Conservation (phyloP, 441 rosid species). For the Gossypium armourianum region DNA sequence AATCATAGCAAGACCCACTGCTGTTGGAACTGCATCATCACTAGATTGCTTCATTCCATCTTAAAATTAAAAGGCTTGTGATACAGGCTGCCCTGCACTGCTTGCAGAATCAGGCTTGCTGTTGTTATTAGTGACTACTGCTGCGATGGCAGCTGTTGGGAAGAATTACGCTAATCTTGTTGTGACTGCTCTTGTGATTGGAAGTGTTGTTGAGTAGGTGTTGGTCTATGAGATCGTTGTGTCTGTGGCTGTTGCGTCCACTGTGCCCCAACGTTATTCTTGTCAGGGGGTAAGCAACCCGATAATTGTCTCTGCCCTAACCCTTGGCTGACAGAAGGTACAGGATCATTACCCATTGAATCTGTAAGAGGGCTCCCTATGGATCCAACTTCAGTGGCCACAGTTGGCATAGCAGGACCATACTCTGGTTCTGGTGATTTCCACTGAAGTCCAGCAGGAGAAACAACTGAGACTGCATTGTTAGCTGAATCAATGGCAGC, state of each 20-base stretch:
- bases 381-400: slow-evolving; percentile 34
- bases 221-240: slow-evolving; percentile 31
- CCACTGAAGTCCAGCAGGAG: slow-evolving; percentile 30
- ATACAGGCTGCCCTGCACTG: slow-evolving; percentile 49
- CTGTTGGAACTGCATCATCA: slow-evolving; percentile 37
- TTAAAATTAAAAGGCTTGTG: slow-evolving; percentile 47
- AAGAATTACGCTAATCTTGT: slow-evolving; percentile 44
- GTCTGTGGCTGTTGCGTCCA: slow-evolving; percentile 40
- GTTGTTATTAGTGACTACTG: slow-evolving; percentile 30
- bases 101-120: slow-evolving; percentile 39
- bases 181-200: slow-evolving; percentile 45
- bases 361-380: slow-evolving; percentile 33
- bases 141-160: slow-evolving; percentile 36
- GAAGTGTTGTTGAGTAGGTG: slow-evolving; percentile 39
- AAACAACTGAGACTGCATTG: slow-evolving; percentile 20
- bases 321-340: slow-evolving; percentile 40
- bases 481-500: slow-evolving; percentile 37
- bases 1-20: slow-evolving; percentile 38
- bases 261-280: slow-evolving; percentile 33
- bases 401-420: slow-evolving; percentile 32
- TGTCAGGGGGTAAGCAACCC: slow-evolving; percentile 41
- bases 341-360: slow-evolving; percentile 41
- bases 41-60: slow-evolving; percentile 43
- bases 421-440: slow-evolving; percentile 43
- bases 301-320: slow-evolving; percentile 49